Evolutionary conservation across 2,329 filamentous ascomycete species (phyloP).

Genomic region (Talaromyces sp.): DNA sequence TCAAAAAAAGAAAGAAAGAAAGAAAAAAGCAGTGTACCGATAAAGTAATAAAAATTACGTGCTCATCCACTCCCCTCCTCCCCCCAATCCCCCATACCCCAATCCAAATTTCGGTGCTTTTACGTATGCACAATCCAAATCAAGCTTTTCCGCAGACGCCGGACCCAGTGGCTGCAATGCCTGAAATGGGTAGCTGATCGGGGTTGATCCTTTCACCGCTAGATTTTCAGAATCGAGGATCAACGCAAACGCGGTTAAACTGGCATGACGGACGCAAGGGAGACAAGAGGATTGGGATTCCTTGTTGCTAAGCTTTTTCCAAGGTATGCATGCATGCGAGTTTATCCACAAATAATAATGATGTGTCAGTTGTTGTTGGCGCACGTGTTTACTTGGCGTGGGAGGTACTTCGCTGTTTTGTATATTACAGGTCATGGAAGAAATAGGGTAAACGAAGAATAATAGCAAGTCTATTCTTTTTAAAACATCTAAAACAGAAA

Average conservation of each 20-base stretch:
- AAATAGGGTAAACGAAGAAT: not conserved
- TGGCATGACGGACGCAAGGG: not conserved
- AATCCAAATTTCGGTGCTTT: too few species aligned
- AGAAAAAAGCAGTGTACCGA: not conserved
- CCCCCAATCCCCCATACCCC: not conserved
- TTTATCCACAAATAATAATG: not conserved
- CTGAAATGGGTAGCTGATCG: too few species aligned
- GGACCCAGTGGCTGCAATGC: too few species aligned
- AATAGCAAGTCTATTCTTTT: constrained; percentile 10
- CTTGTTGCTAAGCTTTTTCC: not conserved
- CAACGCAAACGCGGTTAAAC: not conserved
- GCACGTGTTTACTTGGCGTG: not conserved
- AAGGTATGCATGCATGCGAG: not conserved
- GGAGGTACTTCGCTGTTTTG: not conserved
- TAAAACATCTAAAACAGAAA: not conserved
- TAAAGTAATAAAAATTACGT: not conserved
- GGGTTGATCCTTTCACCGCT: not conserved
- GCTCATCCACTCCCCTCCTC: too few species aligned
- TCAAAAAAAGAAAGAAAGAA: not conserved
- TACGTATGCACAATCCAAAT: not conserved
- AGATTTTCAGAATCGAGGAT: not conserved
- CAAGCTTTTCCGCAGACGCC: not conserved
- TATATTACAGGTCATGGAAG: not conserved
- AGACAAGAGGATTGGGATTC: not conserved
- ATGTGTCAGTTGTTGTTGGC: not conserved